Base-by-base conservation (phyloP, 371 early-diverging fungal genomes). In the Mucor velutinosus region DNA sequence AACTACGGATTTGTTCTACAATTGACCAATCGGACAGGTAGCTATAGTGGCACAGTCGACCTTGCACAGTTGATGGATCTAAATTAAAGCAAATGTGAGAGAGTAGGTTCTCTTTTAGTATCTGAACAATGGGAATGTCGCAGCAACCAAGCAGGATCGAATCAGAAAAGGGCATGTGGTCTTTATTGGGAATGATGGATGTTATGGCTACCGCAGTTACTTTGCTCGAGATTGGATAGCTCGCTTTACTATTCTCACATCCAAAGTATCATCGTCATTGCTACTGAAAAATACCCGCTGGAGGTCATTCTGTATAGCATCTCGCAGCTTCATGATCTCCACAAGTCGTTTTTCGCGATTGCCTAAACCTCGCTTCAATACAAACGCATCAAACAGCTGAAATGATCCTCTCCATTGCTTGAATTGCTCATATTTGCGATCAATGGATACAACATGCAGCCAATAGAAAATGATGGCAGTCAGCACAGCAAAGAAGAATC, bases 371-470 rank as follows among this genome's bases (percentile, higher is more conserved):
- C 65, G 37, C 7, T 58, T 27, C 21, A 65, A 58, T 30, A 65
- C 58, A 47, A 65, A 65, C 12, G 65, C 57, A 41, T 65, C 65
- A 30, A 65, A 65, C 23, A 65, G 17, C 1, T 57, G 43, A 32
- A 32, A 27, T 4, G 58, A 14, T 6, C 65, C 65, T 32, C 23
- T 56, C 58, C 57, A 58, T 32, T 65, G 57, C 21, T 65, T 65
- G 43, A 65, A 58, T 21, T 33, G 33, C 32, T 65, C 65, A 23
- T 65, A 65, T n/a, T 5, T 56, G 11, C 7, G 19, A 32, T 65
- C 65, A 57, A 65, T 65, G 27, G 58, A 41, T 3, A 43, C 39
- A 14, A 59, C 39, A 58, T 72, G 72, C 43, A 69, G 62, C 67
- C 63, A 62, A 23, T 59, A 49, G 17, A 72, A 39, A 5, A 65